Conservation (phyloP, 2,329 filamentous ascomycete species). For the Esteya vermicola region DNA sequence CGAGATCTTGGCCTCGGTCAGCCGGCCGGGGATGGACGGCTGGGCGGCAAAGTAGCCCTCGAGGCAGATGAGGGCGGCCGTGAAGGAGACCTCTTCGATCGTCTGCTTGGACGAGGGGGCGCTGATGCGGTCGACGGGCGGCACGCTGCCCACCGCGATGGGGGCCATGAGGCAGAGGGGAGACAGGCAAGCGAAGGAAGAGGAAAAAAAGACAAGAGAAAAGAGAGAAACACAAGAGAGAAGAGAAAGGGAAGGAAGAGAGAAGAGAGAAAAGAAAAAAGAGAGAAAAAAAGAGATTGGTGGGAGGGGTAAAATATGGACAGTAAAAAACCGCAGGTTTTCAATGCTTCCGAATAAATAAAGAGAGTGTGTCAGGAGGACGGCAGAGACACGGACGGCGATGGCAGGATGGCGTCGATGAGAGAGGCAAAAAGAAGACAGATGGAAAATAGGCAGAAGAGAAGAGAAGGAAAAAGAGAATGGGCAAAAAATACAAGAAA, state of each 20-base stretch:
- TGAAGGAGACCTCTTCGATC: slow-evolving; percentile 51
- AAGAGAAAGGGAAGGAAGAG: neutral
- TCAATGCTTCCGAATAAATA: neutral
- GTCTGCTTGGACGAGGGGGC: slow-evolving; percentile 23
- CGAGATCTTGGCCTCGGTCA: slow-evolving; percentile 38
- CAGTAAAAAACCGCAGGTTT: too few relatives aligned
- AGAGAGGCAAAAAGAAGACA: neutral
- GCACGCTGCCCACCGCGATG: slow-evolving; percentile 9
- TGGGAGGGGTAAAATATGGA: too few relatives aligned
- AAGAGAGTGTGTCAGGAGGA: neutral
- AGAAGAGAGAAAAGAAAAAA: neutral
- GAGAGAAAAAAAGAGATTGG: neutral
- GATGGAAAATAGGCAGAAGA: neutral
- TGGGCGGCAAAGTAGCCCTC: slow-evolving; percentile 46
- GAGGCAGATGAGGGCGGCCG: slow-evolving; percentile 43
- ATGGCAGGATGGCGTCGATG: neutral
- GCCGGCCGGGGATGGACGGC: slow-evolving; percentile 38
- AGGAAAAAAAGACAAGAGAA: neutral
- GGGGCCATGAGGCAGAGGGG: slow-evolving; percentile 9
- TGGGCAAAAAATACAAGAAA: neutral
- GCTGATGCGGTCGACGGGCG: slow-evolving; percentile 12
- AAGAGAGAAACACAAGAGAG: neutral
- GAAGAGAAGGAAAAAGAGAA: neutral
- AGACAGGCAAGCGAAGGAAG: neutral
- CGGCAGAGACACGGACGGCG: neutral